Conservation (phyloP, 2,329 filamentous ascomycete genomes). For the Microcyclosporella mali region DNA sequence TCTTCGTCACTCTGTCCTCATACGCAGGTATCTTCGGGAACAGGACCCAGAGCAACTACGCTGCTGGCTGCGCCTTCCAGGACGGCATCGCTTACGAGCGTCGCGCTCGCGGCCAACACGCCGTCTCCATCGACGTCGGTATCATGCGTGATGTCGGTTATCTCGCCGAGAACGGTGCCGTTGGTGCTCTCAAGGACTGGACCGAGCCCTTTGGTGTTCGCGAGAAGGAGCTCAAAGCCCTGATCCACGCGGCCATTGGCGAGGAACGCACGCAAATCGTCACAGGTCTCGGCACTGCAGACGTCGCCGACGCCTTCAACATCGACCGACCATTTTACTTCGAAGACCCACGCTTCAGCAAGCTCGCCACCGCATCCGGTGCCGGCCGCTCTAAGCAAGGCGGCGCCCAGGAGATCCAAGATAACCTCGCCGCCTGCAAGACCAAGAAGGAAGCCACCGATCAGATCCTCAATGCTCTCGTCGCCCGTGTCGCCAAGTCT, state of each 20-base stretch:
- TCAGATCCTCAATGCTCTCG: not conserved
- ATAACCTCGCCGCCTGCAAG: not conserved
- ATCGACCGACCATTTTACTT: not conserved
- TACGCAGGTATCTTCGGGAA: conserved; percentile 52
- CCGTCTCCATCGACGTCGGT: conserved; percentile 27
- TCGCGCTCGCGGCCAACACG: conserved; percentile 18
- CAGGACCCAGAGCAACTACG: conserved; percentile 53
- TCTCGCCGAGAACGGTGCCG: not conserved
- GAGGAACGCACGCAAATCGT: not conserved
- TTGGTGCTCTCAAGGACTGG: not conserved
- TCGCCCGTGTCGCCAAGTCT: not conserved
- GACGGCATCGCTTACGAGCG: conserved; percentile 27
- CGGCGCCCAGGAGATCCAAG: not conserved
- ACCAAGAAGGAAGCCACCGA: not conserved
- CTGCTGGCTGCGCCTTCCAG: conserved; percentile 42
- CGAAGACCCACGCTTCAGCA: not conserved
- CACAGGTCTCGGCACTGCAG: not conserved
- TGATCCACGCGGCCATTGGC: not conserved
- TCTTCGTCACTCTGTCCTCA: conserved; percentile 51
- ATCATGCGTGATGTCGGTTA: conserved; percentile 29
- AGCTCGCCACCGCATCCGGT: too few species aligned
- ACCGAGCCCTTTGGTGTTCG: not conserved
- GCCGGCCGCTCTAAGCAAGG: not conserved
- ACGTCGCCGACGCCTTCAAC: not conserved
- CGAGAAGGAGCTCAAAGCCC: not conserved